Conservation (phyloP, 768 basidiomycete species). For the Suillus occidentalis region DNA sequence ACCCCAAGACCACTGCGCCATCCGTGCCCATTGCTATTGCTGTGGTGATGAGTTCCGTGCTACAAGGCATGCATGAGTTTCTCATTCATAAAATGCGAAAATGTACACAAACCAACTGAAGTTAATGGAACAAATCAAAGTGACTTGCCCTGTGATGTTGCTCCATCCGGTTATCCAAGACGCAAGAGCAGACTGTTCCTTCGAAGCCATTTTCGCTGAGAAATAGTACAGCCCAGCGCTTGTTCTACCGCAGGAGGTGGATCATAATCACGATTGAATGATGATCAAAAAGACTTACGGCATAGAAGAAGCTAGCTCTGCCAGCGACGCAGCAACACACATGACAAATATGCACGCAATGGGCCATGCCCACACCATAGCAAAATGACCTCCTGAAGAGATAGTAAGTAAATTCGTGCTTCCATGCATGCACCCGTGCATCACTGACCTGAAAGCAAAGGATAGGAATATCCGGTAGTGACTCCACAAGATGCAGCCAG, state of each 20-base stretch:
- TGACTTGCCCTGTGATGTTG: conserved; percentile 27
- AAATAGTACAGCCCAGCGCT: conserved; percentile 30
- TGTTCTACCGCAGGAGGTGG: conserved; percentile 10
- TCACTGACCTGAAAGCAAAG: conserved; percentile 17
- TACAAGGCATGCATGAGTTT: conserved; percentile 5
- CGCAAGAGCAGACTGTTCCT: conserved; percentile 24
- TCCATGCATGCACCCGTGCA: neutral
- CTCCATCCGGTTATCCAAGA: conserved; percentile 32
- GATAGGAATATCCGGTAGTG: conserved; percentile 21
- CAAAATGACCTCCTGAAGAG: conserved; percentile 22
- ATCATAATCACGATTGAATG: neutral
- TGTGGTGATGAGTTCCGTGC: conserved; percentile 21
- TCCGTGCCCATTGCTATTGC: conserved; percentile 25
- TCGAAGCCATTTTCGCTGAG: conserved; percentile 27
- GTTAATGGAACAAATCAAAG: conserved; percentile 26
- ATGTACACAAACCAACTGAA: conserved; percentile 18
- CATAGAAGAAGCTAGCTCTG: conserved; percentile 22
- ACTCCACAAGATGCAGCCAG: conserved; percentile 23
- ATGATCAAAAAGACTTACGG: conserved; percentile 14
- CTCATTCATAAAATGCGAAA: neutral
- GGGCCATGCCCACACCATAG: conserved; percentile 25
- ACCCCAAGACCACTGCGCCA: conserved; percentile 17
- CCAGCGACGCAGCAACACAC: conserved; percentile 22
- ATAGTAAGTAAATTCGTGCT: neutral
- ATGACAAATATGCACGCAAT: conserved; percentile 21